Evolutionary conservation across 768 basidiomycete genomes (phyloP).

Genomic region (Flagelloscypha sp.): DNA sequence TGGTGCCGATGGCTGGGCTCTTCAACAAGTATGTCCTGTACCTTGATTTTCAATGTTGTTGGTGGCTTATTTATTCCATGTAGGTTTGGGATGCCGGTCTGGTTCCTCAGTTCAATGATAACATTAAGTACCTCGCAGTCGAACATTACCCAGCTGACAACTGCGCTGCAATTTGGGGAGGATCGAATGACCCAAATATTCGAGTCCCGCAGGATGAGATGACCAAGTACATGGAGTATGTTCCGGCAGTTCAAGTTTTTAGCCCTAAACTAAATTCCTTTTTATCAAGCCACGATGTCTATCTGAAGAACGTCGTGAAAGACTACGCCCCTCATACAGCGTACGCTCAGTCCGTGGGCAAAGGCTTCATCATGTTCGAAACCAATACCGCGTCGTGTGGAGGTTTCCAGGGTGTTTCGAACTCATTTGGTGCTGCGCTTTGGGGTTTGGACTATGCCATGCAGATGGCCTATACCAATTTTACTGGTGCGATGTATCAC

Average conservation of each 20-base stretch:
- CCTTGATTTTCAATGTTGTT: too few species aligned
- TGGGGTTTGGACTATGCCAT: conserved; percentile 46
- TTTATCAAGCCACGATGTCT: too few species aligned
- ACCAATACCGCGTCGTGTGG: conserved; percentile 47
- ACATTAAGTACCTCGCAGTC: conserved; percentile 10
- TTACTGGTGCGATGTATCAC: conserved; percentile 34
- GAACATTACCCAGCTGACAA: conserved; percentile 23
- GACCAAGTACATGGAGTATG: conserved; percentile 36
- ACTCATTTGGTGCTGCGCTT: conserved; percentile 42
- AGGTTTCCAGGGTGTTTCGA: conserved; percentile 42
- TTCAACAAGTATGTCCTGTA: too few species aligned
- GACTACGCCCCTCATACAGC: too few species aligned
- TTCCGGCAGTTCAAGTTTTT: conserved; percentile 24
- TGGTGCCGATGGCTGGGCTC: too few species aligned
- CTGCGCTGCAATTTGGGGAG: conserved; percentile 19
- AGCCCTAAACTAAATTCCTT: conserved; percentile 28
- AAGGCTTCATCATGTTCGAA: conserved; percentile 45
- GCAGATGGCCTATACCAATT: conserved; percentile 40
- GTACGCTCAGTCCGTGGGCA: conserved; percentile 21
- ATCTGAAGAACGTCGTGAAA: too few species aligned
- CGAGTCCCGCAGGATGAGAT: conserved; percentile 30
- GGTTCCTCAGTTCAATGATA: conserved; percentile 7
- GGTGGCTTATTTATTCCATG: too few species aligned
- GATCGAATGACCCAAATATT: conserved; percentile 10
- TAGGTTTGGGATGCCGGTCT: conserved; percentile 14